Evolutionary conservation across 257 asterid genomes (phyloP).

Genomic region (Solanum chiquidenum): DNA sequence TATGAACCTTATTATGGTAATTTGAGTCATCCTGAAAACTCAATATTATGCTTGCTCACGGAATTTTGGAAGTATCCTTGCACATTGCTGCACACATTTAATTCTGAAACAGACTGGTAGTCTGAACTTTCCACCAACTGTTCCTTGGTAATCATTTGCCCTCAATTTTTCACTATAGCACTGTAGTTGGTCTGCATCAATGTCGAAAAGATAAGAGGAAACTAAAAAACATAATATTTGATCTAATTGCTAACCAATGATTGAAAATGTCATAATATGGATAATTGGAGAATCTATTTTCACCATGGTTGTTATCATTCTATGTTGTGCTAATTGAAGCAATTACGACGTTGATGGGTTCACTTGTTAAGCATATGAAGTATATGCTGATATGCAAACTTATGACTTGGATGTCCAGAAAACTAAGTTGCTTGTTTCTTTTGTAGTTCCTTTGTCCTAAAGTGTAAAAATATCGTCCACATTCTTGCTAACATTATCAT

Average conservation of each 20-base stretch:
- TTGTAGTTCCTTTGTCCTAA: background rate
- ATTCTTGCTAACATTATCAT: background rate
- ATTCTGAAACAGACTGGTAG: background rate
- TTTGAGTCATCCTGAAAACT: background rate
- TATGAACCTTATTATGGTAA: background rate
- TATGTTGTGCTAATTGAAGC: background rate
- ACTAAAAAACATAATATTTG: background rate
- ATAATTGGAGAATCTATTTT: background rate
- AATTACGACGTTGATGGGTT: background rate
- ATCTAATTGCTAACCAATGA: background rate
- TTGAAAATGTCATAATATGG: background rate
- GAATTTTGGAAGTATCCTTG: background rate
- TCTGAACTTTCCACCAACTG: background rate
- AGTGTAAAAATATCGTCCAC: background rate
- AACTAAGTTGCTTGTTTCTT: background rate
- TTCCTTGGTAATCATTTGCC: background rate
- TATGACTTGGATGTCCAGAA: background rate
- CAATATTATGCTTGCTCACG: background rate
- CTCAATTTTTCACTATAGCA: background rate
- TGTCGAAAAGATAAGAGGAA: background rate
- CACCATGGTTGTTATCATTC: background rate
- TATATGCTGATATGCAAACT: background rate
- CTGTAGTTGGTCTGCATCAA: background rate
- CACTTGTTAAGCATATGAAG: background rate
- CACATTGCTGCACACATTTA: background rate